Percentiles rank a stretch among this genome's conserved stretches.
Evolutionary conservation across 2,329 filamentous ascomycete genomes (phyloP).

Genomic region (Xylariaceae sp.): DNA sequence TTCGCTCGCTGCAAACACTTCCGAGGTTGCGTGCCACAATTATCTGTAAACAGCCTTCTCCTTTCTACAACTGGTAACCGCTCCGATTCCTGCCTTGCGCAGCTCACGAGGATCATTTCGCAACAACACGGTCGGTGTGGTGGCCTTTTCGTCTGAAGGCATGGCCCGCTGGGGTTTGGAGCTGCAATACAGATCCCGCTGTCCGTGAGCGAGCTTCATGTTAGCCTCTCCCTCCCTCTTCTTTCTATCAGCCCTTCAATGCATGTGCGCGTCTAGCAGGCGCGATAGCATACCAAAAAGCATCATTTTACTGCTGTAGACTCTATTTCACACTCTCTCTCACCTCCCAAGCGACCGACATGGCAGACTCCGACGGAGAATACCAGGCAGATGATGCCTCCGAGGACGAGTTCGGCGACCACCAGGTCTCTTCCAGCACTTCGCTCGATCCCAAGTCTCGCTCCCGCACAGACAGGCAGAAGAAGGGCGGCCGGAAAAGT

Average conservation of each 20-base stretch:
- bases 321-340: background rate
- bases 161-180: background rate
- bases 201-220: background rate
- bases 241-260: background rate
- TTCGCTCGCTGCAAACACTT: no score
- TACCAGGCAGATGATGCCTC: slow-evolving; percentile 61
- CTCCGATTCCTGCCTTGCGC: background rate
- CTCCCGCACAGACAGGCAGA: slow-evolving; percentile 28
- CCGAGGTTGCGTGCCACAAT: no score
- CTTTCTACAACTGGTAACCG: no score
- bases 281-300: background rate
- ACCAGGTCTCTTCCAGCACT: slow-evolving; percentile 41
- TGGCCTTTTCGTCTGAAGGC: background rate
- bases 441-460: slow-evolving; percentile 25
- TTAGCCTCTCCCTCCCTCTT: slow-evolving; percentile 1
- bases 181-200: background rate
- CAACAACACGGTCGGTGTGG: background rate
- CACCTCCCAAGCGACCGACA: slow-evolving; percentile 33
- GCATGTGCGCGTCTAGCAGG: background rate
- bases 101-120: background rate
- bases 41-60: no score
- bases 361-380: slow-evolving; percentile 72
- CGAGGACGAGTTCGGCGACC: slow-evolving; percentile 58
- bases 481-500: slow-evolving; percentile 32
- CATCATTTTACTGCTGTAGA: background rate